A percentile compares a stretch with the other conserved stretches of the same genome.
phyloP scores from a whole-genome alignment of 306 rosid genomes.

The Abrus precatorius region DNA sequence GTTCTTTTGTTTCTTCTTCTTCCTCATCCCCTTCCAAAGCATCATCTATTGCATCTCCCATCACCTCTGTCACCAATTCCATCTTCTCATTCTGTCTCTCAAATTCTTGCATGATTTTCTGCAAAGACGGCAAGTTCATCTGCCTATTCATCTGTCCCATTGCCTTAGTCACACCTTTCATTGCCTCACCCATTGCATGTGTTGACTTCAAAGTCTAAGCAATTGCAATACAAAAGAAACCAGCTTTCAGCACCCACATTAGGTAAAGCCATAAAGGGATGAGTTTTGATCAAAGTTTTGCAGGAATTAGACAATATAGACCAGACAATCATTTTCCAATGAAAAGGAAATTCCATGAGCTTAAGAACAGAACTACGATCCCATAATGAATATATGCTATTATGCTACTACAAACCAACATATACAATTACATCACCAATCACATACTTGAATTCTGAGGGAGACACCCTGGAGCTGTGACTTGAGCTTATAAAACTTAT shows the following conservation, averaged over 20 bases:
- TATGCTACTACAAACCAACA: conserved; percentile 1
- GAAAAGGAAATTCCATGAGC: conserved; percentile 14
- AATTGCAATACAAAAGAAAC: not conserved
- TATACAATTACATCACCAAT: conserved; percentile 12
- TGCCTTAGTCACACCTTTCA: conserved; percentile 99
- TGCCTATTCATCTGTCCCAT: conserved; percentile 99
- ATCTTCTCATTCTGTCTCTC: conserved; percentile 94
- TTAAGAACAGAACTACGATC: not conserved
- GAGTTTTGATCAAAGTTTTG: not conserved
- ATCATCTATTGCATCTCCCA: conserved; percentile 97
- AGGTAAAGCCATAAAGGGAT: not conserved
- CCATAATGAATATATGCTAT: conserved; percentile 2
- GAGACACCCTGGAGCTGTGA: conserved; percentile 94
- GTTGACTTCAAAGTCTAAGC: conserved; percentile 90
- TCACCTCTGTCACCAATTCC: conserved; percentile 85
- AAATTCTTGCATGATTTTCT: conserved; percentile 95
- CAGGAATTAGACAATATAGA: not conserved
- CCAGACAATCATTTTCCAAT: not conserved
- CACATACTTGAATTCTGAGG: conserved; percentile 84
- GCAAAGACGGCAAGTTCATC: conserved; percentile 95
- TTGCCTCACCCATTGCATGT: conserved; percentile 98
- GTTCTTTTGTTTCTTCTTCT: conserved; percentile 94
- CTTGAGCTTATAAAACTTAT: conserved; percentile 88
- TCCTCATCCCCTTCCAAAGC: conserved; percentile 98
- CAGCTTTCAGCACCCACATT: conserved; percentile 14